Evolutionary conservation across 164 flowering plant genomes (phyloP).

Genomic region (Malania oleifera): DNA sequence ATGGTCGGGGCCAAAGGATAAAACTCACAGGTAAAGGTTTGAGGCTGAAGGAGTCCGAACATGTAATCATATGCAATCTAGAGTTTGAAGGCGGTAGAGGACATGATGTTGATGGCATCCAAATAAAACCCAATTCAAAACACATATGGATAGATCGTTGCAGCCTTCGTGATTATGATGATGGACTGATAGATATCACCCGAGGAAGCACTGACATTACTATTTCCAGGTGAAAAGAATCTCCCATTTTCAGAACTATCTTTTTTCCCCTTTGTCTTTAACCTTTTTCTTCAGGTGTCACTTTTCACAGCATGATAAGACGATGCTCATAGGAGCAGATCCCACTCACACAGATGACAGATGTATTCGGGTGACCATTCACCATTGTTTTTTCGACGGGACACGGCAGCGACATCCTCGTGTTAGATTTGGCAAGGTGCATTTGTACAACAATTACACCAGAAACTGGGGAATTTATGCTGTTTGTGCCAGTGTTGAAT

Average conservation of each 20-base stretch:
- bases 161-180: conserved; percentile 69
- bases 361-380: conserved; percentile 77
- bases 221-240: conserved; percentile 53
- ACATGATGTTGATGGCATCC: conserved; percentile 77
- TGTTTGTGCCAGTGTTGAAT: conserved; percentile 85
- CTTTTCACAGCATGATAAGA: conserved; percentile 67
- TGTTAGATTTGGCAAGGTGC: conserved; percentile 78
- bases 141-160: conserved; percentile 97
- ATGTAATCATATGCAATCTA: conserved; percentile 77
- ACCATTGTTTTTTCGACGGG: conserved; percentile 86
- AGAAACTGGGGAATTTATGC: conserved; percentile 90
- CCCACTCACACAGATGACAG: conserved; percentile 63
- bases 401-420: conserved; percentile 88
- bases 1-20: conserved; percentile 87
- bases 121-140: conserved; percentile 77
- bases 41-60: conserved; percentile 76
- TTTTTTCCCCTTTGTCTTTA: neutral
- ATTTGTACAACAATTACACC: conserved; percentile 81
- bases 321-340: conserved; percentile 83
- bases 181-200: conserved; percentile 83
- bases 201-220: conserved; percentile 80
- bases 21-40: conserved; percentile 74
- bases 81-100: conserved; percentile 88
- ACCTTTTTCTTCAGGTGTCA: conserved; percentile 46
- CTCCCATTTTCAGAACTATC: neutral